phyloP scores from a whole-genome alignment of 495 filamentous ascomycete genomes.

The Recurvomyces mirabilis region DNA sequence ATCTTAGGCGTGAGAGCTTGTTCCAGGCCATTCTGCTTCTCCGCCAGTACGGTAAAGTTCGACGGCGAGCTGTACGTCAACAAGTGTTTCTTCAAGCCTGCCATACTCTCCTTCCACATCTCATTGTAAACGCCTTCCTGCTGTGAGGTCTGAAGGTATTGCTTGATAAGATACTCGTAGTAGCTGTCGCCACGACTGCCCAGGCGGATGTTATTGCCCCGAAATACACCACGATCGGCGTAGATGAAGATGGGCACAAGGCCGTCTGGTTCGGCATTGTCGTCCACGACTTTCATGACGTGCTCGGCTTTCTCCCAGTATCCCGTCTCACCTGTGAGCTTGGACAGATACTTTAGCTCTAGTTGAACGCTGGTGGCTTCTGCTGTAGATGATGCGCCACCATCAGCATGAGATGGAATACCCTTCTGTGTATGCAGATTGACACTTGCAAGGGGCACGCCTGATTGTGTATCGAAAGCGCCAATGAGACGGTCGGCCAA shows the following conservation, averaged over 20 bases:
- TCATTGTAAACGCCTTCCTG: slow-evolving; percentile 78
- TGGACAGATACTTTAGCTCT: slow-evolving; percentile 95
- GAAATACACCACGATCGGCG: slow-evolving; percentile 65
- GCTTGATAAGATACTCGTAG: slow-evolving; percentile 96
- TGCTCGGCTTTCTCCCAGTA: slow-evolving; percentile 88
- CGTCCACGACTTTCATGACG: slow-evolving; percentile 81
- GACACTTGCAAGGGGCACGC: slow-evolving; percentile 81
- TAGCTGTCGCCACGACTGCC: slow-evolving; percentile 93
- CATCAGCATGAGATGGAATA: slow-evolving; percentile 66
- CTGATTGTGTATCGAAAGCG: slow-evolving; percentile 76
- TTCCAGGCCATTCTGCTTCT: slow-evolving; percentile 66
- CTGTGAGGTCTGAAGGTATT: slow-evolving; percentile 84
- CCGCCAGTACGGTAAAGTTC: slow-evolving; percentile 73
- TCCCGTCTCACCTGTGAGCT: slow-evolving; percentile 80
- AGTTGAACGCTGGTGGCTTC: slow-evolving; percentile 88
- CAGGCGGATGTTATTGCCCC: slow-evolving; percentile 73
- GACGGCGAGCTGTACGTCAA: slow-evolving; percentile 74
- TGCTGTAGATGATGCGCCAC: slow-evolving; percentile 85
- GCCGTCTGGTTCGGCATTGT: slow-evolving; percentile 64
- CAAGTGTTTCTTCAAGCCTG: slow-evolving; percentile 81
- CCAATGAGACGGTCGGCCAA: slow-evolving; percentile 76
- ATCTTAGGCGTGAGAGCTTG: slow-evolving; percentile 68
- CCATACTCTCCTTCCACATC: slow-evolving; percentile 82
- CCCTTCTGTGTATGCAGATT: slow-evolving; percentile 68
- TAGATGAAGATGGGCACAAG: slow-evolving; percentile 85